A percentile compares a stretch with the other conserved stretches of the same genome.
Conservation (phyloP, 208 protist genomes). For the Blastocrithidia nonstop region DNA sequence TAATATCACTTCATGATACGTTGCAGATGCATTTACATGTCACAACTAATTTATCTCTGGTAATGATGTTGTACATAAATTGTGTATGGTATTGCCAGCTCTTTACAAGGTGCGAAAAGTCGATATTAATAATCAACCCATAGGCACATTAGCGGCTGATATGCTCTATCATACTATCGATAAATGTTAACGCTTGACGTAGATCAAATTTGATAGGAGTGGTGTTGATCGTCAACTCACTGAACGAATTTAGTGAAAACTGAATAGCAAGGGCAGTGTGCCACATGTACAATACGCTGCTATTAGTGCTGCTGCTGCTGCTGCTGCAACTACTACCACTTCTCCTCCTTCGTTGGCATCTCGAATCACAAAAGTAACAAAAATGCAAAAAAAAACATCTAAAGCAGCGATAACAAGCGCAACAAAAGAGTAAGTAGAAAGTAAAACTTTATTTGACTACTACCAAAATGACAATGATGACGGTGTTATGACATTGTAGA, state of each 20-base stretch:
- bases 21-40: slow-evolving; percentile 19
- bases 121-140: slow-evolving; percentile 23
- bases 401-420: too few species aligned
- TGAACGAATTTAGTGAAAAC: slow-evolving; percentile 9
- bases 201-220: slow-evolving; percentile 11
- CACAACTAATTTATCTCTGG: slow-evolving; percentile 7
- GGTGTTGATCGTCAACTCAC: slow-evolving; percentile 16
- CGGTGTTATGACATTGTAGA: too few species aligned
- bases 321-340: too few species aligned
- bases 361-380: too few species aligned
- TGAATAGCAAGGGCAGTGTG: slow-evolving; percentile 15
- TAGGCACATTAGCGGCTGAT: slow-evolving; percentile 27
- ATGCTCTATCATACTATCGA: slow-evolving; percentile 15
- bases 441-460: too few species aligned
- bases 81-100: slow-evolving; percentile 18
- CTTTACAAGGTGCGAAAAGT: slow-evolving; percentile 21
- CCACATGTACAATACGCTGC: too few species aligned
- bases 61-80: slow-evolving; percentile 28
- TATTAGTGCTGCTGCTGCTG: too few species aligned
- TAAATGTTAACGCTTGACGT: slow-evolving; percentile 8
- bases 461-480: too few species aligned
- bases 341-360: too few species aligned
- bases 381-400: too few species aligned
- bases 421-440: too few species aligned
- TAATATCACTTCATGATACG: slow-evolving; percentile 37